Evolutionary conservation across 768 basidiomycete genomes (phyloP), one percentile per base, ranked within the genome.

Genomic region (Boletus pseudopeckii): DNA sequence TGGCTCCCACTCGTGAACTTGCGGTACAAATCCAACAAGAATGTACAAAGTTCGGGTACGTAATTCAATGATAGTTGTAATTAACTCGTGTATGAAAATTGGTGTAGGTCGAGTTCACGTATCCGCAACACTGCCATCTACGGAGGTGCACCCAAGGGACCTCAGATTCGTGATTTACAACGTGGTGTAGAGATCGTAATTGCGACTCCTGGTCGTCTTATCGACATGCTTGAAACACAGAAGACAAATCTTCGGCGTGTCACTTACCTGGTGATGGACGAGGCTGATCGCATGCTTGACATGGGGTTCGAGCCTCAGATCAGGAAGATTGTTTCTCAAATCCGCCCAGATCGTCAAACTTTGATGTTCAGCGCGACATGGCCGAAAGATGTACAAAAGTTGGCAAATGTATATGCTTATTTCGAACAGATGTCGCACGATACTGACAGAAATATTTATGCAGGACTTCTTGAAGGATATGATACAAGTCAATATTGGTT

Each of bases 301-400:
- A 99, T 99, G 97, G 97, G 97, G 80, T 99, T 99, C 76, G 97
- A 99, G 75, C 97, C 97, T 49, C 97, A 99, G 72, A 98, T 99
- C 69, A 82, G 95, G 68, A 98, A 98, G 77, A 98, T 99, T 60
- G 91, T 98, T 61, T 79, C 86, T 62, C 97, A 99, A 73, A 95
- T 99, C 66, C 86, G 97, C 38, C 97, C 97, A 40, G 97, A 99
- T 77, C 84, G 97, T 65, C 97, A 99, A 69, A 99, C 97, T 1
- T 81, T 98, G 61, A 97, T 99, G 86, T 99, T 99, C 80, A 97
- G 93, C 50, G 97, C 97, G 13, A 99, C 97, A 7, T 99, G 97
- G 97, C 97, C 97, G 14, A 98, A 98, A 74, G 97, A 99, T 65
- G 97, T 99, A 4, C 97, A 99, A 75, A 92, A 94, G 65, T 83